These are phyloP conservation scores for Alternaria hordeiaustralica DNA, from an alignment of 2,329 filamentous ascomycete genomes.

Conservation along the genomic window DNA sequence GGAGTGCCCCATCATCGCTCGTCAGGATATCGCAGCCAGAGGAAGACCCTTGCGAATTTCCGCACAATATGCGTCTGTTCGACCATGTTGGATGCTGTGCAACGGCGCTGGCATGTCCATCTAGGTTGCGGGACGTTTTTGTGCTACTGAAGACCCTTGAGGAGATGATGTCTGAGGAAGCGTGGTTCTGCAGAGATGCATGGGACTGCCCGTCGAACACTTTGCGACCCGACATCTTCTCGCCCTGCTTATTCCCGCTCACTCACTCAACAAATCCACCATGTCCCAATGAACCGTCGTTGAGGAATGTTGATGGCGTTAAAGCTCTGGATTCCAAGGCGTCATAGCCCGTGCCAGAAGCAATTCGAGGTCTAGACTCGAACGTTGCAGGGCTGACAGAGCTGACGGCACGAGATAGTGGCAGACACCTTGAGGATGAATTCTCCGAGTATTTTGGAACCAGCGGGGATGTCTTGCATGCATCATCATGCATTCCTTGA, in stretches of 20 bases:
- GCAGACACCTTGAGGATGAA: constrained; percentile 19
- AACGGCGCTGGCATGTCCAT: constrained; percentile 9
- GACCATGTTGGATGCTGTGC: constrained; percentile 12
- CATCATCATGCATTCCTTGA: constrained; percentile 4
- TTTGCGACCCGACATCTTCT: constrained; percentile 14
- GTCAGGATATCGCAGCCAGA: constrained; percentile 20
- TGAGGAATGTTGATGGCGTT: constrained; percentile 21
- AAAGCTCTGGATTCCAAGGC: constrained; percentile 25
- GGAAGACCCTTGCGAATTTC: constrained; percentile 4
- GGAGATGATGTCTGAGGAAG: constrained; percentile 19
- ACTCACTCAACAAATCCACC: constrained; percentile 11
- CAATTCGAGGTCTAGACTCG: constrained; percentile 16
- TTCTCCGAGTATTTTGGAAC: constrained; percentile 8
- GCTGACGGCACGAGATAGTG: constrained; percentile 26
- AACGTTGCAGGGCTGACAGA: constrained; percentile 30
- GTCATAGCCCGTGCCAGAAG: constrained; percentile 30
- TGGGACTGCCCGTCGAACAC: constrained; percentile 26
- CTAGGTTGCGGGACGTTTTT: constrained; percentile 27
- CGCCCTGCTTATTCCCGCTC: constrained; percentile 10
- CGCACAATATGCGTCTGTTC: constrained; percentile 8
- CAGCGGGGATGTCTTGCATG: neutral
- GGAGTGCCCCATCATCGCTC: constrained; percentile 21
- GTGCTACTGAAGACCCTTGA: constrained; percentile 18
- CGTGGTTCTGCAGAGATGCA: constrained; percentile 34
- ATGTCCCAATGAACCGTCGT: constrained; percentile 26